phyloP scores from a whole-genome alignment of 345 rosid species.

The Populus tremula region DNA sequence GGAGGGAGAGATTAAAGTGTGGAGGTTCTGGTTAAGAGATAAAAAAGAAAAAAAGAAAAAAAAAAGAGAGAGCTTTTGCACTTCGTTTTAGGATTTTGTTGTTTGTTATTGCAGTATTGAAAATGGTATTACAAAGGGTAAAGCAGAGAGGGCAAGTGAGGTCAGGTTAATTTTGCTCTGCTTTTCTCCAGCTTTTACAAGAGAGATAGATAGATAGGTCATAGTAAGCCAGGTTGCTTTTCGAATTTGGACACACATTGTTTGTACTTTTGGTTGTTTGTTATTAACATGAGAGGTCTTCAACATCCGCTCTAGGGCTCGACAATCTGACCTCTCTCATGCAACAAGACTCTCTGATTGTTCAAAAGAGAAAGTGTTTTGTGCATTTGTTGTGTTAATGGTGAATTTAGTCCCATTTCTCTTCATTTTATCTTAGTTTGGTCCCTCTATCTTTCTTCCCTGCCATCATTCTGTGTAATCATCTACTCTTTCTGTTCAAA shows the following conservation, averaged over 20 bases:
- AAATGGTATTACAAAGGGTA: constrained; percentile 36
- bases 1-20: constrained; percentile 7
- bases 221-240: neutral
- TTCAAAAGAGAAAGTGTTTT: neutral
- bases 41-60: neutral
- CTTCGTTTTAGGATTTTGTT: constrained; percentile 38
- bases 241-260: neutral
- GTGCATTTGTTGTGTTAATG: neutral
- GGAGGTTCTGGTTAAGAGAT: constrained; percentile 3
- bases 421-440: neutral
- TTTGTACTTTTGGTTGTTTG: constrained; percentile 17
- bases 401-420: neutral
- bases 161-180: neutral
- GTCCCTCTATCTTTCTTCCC: neutral
- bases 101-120: constrained; percentile 20
- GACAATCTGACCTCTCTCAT: neutral
- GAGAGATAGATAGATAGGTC: neutral
- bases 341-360: neutral
- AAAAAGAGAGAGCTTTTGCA: constrained; percentile 36
- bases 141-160: neutral
- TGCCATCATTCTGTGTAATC: too few relatives aligned
- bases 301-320: neutral
- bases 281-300: neutral
- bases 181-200: constrained; percentile 2
- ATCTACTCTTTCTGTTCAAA: too few relatives aligned